Evolutionary conservation across 495 filamentous ascomycete genomes (phyloP).

Genomic region (Hamigera avellanea): DNA sequence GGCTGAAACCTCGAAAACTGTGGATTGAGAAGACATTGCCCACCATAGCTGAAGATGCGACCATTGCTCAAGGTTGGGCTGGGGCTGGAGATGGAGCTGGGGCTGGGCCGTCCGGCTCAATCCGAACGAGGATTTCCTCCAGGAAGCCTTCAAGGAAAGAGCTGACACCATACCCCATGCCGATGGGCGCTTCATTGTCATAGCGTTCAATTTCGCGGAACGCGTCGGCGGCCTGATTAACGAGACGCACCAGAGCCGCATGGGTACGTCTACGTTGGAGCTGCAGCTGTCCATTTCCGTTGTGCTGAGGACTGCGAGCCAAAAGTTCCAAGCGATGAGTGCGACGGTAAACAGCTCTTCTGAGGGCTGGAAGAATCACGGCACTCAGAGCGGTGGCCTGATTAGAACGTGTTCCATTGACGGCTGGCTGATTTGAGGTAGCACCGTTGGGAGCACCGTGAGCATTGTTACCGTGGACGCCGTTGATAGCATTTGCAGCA

Average conservation of each 20-base stretch:
- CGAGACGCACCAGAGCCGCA: constrained; percentile 65
- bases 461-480: no score
- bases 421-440: not conserved
- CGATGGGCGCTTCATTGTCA: constrained; percentile 72
- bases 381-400: constrained; percentile 56
- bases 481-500: no score
- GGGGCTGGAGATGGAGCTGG: constrained; percentile 26
- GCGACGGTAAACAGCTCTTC: constrained; percentile 75
- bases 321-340: constrained; percentile 20
- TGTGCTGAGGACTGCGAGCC: constrained; percentile 5
- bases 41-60: no score
- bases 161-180: constrained; percentile 80
- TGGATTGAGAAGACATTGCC: no score
- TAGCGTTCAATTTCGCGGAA: constrained; percentile 80
- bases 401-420: constrained; percentile 2
- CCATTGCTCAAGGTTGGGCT: constrained; percentile 1
- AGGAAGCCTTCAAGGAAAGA: constrained; percentile 84
- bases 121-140: constrained; percentile 87
- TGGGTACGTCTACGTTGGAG: constrained; percentile 59
- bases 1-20: no score
- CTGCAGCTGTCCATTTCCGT: constrained; percentile 9
- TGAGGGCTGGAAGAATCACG: constrained; percentile 83
- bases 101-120: constrained; percentile 74
- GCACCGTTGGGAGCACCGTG: no score
- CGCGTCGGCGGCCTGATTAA: constrained; percentile 61